These are phyloP conservation scores for Nannochloropsis granulata DNA, from an alignment of 108 stramenopile species.

Conservation along the genomic window DNA sequence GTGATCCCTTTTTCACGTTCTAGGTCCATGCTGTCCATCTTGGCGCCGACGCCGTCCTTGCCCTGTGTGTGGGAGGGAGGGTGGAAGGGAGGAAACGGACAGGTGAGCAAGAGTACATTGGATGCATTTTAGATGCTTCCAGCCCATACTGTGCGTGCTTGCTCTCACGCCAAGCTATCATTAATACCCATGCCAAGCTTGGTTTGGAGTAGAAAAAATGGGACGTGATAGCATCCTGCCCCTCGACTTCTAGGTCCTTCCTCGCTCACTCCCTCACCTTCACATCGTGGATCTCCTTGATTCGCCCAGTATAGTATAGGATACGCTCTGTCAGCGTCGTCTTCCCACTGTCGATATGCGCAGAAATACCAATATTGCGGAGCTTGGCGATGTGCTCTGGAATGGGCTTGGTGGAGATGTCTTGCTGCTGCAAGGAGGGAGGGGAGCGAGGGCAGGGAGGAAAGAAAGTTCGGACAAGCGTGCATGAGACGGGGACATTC, in stretches of 20 bases:
- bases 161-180: too few relatives aligned
- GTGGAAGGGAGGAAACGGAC: background rate
- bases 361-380: slow-evolving; percentile 97
- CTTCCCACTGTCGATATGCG: slow-evolving; percentile 97
- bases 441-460: background rate
- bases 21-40: slow-evolving; percentile 99
- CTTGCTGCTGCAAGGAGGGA: background rate
- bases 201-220: too few relatives aligned
- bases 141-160: too few relatives aligned
- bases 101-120: too few relatives aligned
- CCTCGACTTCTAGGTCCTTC: background rate
- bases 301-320: slow-evolving; percentile 94
- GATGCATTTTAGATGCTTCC: too few relatives aligned
- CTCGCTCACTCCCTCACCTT: background rate
- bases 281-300: slow-evolving; percentile 96
- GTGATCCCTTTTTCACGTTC: slow-evolving; percentile 98
- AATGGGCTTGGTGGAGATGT: background rate
- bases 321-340: slow-evolving; percentile 99
- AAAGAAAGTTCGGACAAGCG: background rate
- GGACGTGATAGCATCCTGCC: background rate
- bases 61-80: background rate
- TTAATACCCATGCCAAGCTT: too few relatives aligned
- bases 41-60: slow-evolving; percentile 83
- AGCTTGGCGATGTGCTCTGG: slow-evolving; percentile 32
- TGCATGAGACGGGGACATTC: too few relatives aligned